A percentile compares a stretch with the other conserved stretches of the same genome.
These are phyloP conservation scores for Panaeolus papilionaceus DNA, from an alignment of 768 basidiomycete species.

Conservation along the genomic window DNA sequence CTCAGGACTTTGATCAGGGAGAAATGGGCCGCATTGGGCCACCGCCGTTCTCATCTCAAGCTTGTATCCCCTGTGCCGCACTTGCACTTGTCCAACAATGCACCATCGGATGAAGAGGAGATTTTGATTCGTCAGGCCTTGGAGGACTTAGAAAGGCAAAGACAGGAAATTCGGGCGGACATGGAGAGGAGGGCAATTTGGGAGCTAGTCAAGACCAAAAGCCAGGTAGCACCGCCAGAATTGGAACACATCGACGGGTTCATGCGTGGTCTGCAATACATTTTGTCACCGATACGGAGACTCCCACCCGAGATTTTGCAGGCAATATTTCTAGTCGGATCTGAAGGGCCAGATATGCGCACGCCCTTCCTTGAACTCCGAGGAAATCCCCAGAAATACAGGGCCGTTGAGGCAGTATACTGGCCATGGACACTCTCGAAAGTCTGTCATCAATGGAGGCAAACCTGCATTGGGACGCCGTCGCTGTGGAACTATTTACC, in stretches of 20 bases:
- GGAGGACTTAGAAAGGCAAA: not conserved
- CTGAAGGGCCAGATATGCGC: not conserved
- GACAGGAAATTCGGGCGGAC: not conserved
- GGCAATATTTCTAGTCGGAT: slow-evolving; percentile 15
- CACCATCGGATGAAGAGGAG: not conserved
- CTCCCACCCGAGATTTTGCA: slow-evolving; percentile 20
- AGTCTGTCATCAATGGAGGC: slow-evolving; percentile 19
- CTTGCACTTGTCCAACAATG: not conserved
- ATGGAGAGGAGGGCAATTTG: not conserved
- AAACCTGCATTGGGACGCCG: slow-evolving; percentile 14
- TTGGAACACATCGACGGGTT: not conserved
- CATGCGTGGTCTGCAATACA: not conserved
- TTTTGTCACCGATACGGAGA: slow-evolving; percentile 18
- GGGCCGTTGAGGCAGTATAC: not conserved
- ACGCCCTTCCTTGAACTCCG: not conserved
- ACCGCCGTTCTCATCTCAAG: not conserved
- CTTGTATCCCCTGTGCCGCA: not conserved
- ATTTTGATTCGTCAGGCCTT: not conserved
- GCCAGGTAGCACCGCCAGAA: not conserved
- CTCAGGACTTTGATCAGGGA: too few species aligned
- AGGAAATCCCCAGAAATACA: too few species aligned
- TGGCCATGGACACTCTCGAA: slow-evolving; percentile 18
- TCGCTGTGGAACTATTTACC: slow-evolving; percentile 19
- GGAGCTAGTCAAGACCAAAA: not conserved
- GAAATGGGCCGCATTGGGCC: too few species aligned